Conservation (phyloP, 345 rosid species). For the Anacardium occidentale region DNA sequence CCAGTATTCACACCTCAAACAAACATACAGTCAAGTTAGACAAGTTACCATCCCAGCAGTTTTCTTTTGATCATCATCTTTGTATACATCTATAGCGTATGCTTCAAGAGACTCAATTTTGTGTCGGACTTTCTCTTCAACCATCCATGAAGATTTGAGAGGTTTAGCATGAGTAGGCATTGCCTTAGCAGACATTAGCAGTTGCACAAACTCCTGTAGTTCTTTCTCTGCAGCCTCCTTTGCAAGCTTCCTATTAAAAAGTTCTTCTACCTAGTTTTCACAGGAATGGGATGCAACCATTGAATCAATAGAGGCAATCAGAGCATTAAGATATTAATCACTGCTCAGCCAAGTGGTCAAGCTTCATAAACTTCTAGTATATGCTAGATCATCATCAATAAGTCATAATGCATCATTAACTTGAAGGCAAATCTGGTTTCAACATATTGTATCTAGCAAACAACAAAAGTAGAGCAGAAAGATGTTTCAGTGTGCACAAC, state of each 20-base stretch:
- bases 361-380: background rate
- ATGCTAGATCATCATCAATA: background rate
- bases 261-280: conserved; percentile 72
- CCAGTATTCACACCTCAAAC: conserved; percentile 11
- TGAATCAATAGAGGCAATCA: conserved; percentile 11
- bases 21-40: conserved; percentile 6
- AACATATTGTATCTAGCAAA: background rate
- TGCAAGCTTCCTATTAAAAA: conserved; percentile 55
- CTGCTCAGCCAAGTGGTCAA: background rate
- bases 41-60: conserved; percentile 71
- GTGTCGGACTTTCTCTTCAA: conserved; percentile 52
- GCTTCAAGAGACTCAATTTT: conserved; percentile 74
- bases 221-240: conserved; percentile 80
- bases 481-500: too few relatives aligned
- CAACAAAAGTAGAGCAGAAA: background rate
- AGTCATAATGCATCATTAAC: background rate
- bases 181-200: conserved; percentile 67
- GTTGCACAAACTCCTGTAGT: conserved; percentile 65
- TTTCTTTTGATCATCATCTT: conserved; percentile 63
- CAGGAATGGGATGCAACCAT: conserved; percentile 3
- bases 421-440: background rate
- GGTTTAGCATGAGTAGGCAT: conserved; percentile 66
- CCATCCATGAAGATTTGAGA: conserved; percentile 72
- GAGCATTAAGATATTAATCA: background rate
- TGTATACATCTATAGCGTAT: conserved; percentile 79